Evolutionary conservation across 352 stramenopile genomes (phyloP).

Genomic region (Globisporangium nodosum): DNA sequence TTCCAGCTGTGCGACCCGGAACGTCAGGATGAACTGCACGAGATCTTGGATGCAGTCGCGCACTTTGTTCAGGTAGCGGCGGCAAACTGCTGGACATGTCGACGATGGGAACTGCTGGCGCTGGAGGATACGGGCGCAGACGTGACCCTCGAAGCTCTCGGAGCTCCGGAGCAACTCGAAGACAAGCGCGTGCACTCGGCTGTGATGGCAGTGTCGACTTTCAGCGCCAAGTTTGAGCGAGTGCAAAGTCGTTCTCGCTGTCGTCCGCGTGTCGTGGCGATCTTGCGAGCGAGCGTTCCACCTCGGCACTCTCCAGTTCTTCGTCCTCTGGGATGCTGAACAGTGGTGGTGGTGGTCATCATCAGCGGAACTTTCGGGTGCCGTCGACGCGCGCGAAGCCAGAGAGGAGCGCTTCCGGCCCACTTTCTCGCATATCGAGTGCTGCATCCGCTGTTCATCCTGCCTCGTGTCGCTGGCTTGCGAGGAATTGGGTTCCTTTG

Average conservation of each 20-base stretch:
- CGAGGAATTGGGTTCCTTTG: neutral
- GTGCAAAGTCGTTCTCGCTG: neutral
- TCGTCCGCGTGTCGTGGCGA: neutral
- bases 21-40: constrained; percentile 28
- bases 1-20: constrained; percentile 16
- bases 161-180: constrained; percentile 14
- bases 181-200: constrained; percentile 9
- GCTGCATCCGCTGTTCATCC: neutral
- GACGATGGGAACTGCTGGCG: neutral
- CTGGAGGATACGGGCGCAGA: constrained; percentile 18
- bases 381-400: neutral
- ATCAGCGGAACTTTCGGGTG: neutral
- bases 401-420: neutral
- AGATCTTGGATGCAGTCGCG: constrained; percentile 29
- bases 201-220: neutral
- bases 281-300: neutral
- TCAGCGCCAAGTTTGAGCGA: neutral
- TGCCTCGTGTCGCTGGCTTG: neutral
- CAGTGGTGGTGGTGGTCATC: neutral
- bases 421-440: neutral
- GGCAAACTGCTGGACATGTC: neutral
- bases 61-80: constrained; percentile 23
- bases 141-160: constrained; percentile 23
- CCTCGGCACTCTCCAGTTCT: neutral
- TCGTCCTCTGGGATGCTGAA: neutral